phyloP scores from a whole-genome alignment of 2,329 filamentous ascomycete species.

The Penicillium sp. region DNA sequence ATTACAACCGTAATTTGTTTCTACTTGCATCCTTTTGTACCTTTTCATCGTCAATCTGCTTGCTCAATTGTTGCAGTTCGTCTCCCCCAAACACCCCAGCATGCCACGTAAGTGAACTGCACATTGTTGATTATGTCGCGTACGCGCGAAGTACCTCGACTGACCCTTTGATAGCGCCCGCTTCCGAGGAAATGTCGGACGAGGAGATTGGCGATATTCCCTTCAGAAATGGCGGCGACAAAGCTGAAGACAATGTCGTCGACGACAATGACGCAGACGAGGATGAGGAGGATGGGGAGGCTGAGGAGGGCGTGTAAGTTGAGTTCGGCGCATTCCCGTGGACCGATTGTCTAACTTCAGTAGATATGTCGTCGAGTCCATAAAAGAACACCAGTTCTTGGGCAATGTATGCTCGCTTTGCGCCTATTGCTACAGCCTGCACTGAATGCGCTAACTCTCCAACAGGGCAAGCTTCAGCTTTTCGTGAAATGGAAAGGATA shows the following conservation, averaged over 20 bases:
- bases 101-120: slow-evolving; percentile 40
- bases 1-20: neutral
- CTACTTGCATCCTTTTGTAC: neutral
- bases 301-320: slow-evolving; percentile 36
- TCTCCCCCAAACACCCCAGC: slow-evolving; percentile 21
- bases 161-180: slow-evolving; percentile 24
- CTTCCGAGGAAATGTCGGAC: slow-evolving; percentile 32
- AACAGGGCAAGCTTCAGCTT: slow-evolving; percentile 36
- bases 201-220: slow-evolving; percentile 39
- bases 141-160: slow-evolving; percentile 14
- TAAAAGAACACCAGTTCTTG: slow-evolving; percentile 35
- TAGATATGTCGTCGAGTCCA: slow-evolving; percentile 42
- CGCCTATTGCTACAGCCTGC: neutral
- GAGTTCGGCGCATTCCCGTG: slow-evolving; percentile 4
- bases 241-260: slow-evolving; percentile 17
- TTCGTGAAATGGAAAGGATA: slow-evolving; percentile 48
- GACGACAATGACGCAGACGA: slow-evolving; percentile 20
- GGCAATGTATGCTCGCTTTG: slow-evolving; percentile 30
- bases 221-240: slow-evolving; percentile 24
- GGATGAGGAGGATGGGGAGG: slow-evolving; percentile 30
- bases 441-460: slow-evolving; percentile 14
- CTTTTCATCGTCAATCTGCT: slow-evolving; percentile 29
- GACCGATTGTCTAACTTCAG: slow-evolving; percentile 10
- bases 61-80: slow-evolving; percentile 23
- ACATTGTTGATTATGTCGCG: slow-evolving; percentile 8